Evolutionary conservation across 768 basidiomycete genomes (phyloP).

Genomic region (Macrolepiota dolichaula): DNA sequence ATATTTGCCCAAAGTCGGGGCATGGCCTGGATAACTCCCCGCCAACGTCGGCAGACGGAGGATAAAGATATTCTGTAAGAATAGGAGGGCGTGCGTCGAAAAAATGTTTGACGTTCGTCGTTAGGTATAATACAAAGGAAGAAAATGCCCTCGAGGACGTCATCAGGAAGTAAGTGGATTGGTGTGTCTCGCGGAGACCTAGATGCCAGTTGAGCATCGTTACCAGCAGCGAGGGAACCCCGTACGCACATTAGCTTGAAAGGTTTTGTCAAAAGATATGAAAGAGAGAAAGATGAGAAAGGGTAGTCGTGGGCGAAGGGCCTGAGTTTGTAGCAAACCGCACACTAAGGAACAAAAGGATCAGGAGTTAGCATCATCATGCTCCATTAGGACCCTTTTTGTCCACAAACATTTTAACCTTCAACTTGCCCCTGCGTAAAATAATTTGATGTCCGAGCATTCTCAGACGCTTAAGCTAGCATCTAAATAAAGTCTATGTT

Average conservation of each 20-base stretch:
- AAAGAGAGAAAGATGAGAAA: not conserved
- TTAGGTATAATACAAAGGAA: not conserved
- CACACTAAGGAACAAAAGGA: not conserved
- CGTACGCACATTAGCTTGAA: not conserved
- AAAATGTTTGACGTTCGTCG: not conserved
- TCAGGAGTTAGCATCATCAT: not conserved
- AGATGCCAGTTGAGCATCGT: not conserved
- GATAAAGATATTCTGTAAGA: not conserved
- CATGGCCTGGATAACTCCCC: not conserved
- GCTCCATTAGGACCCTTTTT: not conserved
- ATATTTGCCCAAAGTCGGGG: not conserved
- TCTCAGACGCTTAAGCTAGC: no score
- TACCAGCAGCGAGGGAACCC: not conserved
- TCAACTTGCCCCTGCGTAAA: no score
- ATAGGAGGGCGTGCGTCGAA: not conserved
- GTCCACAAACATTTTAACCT: no score
- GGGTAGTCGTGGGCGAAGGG: not conserved
- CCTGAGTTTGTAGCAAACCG: not conserved
- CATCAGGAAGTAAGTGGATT: conserved; percentile 6
- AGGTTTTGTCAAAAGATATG: not conserved
- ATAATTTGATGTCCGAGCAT: no score
- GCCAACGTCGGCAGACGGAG: conserved; percentile 7
- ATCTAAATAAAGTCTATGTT: no score
- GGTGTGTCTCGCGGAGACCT: not conserved
- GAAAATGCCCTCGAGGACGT: conserved; percentile 7